A percentile compares a stretch with the other conserved stretches of the same genome.
Conservation (phyloP, 1,284 basidiomycete genomes). For the Neonothopanus nambi region DNA sequence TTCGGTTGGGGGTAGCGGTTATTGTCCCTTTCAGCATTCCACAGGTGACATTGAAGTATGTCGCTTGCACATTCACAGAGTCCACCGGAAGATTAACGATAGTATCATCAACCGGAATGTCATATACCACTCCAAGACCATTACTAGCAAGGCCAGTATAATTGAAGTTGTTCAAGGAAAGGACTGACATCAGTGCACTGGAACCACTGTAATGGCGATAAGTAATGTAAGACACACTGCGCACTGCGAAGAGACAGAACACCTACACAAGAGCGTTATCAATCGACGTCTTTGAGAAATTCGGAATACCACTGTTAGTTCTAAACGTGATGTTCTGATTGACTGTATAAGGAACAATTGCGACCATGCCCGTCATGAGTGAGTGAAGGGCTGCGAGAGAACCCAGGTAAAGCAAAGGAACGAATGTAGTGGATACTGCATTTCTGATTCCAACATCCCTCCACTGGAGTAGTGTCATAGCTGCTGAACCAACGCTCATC, state of each 20-base stretch:
- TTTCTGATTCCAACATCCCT: neutral
- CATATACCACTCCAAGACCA: conserved; percentile 3
- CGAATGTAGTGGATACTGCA: neutral
- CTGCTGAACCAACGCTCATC: conserved; percentile 2
- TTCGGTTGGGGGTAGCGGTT: too few species aligned
- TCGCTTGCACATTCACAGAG: neutral
- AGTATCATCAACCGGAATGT: neutral
- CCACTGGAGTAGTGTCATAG: neutral
- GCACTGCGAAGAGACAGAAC: neutral
- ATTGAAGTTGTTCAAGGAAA: neutral
- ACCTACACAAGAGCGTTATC: neutral
- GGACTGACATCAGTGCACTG: neutral
- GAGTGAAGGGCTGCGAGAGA: neutral
- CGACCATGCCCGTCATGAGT: neutral
- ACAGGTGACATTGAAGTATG: conserved; percentile 11
- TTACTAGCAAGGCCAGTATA: conserved; percentile 3
- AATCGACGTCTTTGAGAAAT: neutral
- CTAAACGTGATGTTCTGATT: neutral
- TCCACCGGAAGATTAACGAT: neutral
- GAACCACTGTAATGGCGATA: neutral
- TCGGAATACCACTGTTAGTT: neutral
- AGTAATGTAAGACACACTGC: neutral
- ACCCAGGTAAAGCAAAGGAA: conserved; percentile 3
- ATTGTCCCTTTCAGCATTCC: too few species aligned
- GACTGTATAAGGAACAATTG: neutral